Conservation (phyloP, 805 yeast genomes). For the Ogataea haglerorum region DNA sequence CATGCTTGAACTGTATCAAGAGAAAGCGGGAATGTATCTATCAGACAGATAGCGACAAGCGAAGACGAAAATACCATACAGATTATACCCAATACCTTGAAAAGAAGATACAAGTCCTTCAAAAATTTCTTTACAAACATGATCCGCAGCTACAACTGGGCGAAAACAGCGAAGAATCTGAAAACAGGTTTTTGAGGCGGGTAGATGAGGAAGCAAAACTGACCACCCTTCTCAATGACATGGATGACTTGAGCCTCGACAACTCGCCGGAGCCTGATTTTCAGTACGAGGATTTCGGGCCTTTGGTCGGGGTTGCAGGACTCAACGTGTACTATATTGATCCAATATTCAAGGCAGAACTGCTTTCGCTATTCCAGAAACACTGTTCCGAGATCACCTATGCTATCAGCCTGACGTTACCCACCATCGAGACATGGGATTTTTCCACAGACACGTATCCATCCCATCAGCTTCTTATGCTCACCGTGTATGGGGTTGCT, state of each 20-base stretch:
- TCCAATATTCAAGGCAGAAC: constrained; percentile 8
- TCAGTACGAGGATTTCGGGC: constrained; percentile 12
- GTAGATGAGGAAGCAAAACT: constrained; percentile 4
- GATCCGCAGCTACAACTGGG: constrained; percentile 16
- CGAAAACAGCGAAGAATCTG: not conserved
- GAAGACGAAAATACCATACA: constrained; percentile 34
- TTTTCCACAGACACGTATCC: constrained; percentile 18
- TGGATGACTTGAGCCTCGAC: constrained; percentile 1
- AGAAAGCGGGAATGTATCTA: constrained; percentile 21
- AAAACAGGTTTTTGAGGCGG: not conserved
- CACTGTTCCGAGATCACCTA: constrained; percentile 14
- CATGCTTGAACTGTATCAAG: constrained; percentile 22
- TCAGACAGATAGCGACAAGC: constrained; percentile 25
- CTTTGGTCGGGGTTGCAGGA: constrained; percentile 7
- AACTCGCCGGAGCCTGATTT: not conserved
- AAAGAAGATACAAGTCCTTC: constrained; percentile 21
- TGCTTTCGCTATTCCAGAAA: constrained; percentile 16
- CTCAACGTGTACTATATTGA: constrained; percentile 16
- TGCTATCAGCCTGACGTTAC: constrained; percentile 14
- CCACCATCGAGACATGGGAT: constrained; percentile 13
- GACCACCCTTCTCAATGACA: not conserved
- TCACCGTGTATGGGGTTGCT: constrained; percentile 26
- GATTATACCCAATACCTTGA: constrained; percentile 32
- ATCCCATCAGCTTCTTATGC: constrained; percentile 26
- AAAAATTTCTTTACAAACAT: constrained; percentile 23